These are phyloP conservation scores for Rhynchosporium secalis DNA, from an alignment of 2,329 filamentous ascomycete genomes.

Conservation along the genomic window DNA sequence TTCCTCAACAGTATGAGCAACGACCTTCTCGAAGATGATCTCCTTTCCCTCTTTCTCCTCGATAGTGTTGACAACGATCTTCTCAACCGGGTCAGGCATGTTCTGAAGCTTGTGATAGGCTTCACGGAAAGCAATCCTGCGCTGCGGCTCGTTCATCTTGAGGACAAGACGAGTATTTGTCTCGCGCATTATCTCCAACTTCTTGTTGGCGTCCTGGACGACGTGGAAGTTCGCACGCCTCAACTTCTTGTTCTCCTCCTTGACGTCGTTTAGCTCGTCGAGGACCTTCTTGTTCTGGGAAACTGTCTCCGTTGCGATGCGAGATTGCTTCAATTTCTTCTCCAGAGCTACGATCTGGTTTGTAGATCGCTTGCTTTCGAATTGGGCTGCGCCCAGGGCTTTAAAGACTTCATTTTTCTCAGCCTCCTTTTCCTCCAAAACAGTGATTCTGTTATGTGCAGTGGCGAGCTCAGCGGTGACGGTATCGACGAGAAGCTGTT, in stretches of 20 bases:
- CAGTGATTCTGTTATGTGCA: not conserved
- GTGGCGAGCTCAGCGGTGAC: not conserved
- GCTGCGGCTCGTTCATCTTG: not conserved
- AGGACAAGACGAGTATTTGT: not conserved
- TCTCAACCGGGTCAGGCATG: not conserved
- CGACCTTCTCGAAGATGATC: not conserved
- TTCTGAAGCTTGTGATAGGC: not conserved
- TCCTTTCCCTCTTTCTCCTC: not conserved
- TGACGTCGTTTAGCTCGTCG: not conserved
- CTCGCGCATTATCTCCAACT: not conserved
- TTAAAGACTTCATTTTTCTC: not conserved
- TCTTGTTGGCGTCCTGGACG: not conserved
- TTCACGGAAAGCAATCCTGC: not conserved
- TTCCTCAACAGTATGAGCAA: too few relatives aligned
- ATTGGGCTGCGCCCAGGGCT: not conserved
- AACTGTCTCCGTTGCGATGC: not conserved
- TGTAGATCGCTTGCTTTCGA: not conserved
- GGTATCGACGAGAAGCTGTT: not conserved
- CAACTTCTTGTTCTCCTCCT: not conserved
- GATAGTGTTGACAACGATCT: not conserved
- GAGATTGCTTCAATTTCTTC: not conserved
- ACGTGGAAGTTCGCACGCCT: not conserved
- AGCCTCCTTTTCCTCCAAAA: not conserved
- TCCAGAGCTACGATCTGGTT: not conserved
- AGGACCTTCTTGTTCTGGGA: not conserved